phyloP scores from a whole-genome alignment of 495 filamentous ascomycete genomes.

The Thermochaetoides thermophila region DNA sequence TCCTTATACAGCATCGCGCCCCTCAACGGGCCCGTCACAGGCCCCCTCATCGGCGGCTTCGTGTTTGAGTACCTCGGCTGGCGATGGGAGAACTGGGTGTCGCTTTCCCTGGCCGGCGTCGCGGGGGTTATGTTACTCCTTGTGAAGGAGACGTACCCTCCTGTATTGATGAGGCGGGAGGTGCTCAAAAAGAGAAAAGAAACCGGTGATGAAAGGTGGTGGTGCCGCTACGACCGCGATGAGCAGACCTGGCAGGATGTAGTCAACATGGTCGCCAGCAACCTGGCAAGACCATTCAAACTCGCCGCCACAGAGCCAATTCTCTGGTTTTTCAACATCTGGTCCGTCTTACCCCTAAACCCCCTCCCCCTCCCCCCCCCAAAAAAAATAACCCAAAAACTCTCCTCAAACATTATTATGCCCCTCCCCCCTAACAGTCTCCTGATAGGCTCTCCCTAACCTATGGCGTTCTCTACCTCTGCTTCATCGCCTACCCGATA shows the following conservation, averaged over 20 bases:
- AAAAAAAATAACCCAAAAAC: not conserved
- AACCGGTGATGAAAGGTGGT: slow-evolving; percentile 60
- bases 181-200: slow-evolving; percentile 56
- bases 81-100: slow-evolving; percentile 74
- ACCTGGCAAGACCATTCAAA: slow-evolving; percentile 60
- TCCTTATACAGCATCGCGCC: slow-evolving; percentile 66
- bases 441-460: slow-evolving; percentile 40
- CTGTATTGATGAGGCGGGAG: slow-evolving; percentile 53
- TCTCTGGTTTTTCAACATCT: slow-evolving; percentile 67
- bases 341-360: slow-evolving; percentile 16
- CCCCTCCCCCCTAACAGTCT: not conserved
- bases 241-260: slow-evolving; percentile 22
- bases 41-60: slow-evolving; percentile 61
- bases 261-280: slow-evolving; percentile 53
- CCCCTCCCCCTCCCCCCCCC: not conserved
- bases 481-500: slow-evolving; percentile 74
- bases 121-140: slow-evolving; percentile 36
- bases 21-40: slow-evolving; percentile 55
- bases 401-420: not conserved
- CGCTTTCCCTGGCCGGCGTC: slow-evolving; percentile 50
- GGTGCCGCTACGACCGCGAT: slow-evolving; percentile 60
- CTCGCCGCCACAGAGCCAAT: slow-evolving; percentile 76
- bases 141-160: slow-evolving; percentile 66
- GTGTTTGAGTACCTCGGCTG: slow-evolving; percentile 65
- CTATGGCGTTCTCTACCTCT: slow-evolving; percentile 66